Evolutionary conservation across 1,284 basidiomycete genomes (phyloP), one percentile per base, ranked within the genome.

Genomic region (Sphagnurus paluster): DNA sequence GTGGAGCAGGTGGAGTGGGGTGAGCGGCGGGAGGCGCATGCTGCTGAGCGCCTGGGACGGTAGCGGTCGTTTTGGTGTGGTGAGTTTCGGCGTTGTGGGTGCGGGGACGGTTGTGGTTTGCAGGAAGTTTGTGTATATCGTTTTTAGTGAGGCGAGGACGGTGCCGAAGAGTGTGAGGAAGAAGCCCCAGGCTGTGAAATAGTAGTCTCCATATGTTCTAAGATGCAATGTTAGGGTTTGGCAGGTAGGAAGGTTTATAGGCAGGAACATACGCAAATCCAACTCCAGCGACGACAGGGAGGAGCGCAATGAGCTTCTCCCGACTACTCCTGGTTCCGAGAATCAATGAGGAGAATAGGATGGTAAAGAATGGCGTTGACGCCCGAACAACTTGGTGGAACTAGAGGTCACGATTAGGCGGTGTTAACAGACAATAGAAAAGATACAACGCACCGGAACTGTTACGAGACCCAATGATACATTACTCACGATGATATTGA

Each of bases 351-450:
- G 92, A 84, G 51, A 96, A 79, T 36, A 85, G 45, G 53, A 95
- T 86, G 2, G 90, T 93, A 70, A 97, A 97, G 43, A 97, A 76
- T 0, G 94, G 94, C 0, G 93, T 90, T 5, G 89, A 81, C 1
- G 93, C 90, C n/a, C 94, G 86, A 25, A 97, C 84, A 42, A 97
- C 92, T 74, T 97, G 94, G 64, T 98, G 94, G 59, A 97, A 93
- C 90, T 94, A 56, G 0, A 23, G 8, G 26, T 9, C 14, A 8
- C 11, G 5, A 32, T 48, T 35, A 46, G 37, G 44, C 14, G n/a
- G 5, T 10, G 9, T 19, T 8, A n/a, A 3, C 2, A 2, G 5
- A 39, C 42, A 34, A 37, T 39, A 50, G 42, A 19, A 28, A 6
- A 21, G 13, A 9, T 5, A 20, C 9, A 28, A 82, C 90, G 59